Conservation (phyloP, 805 yeast genomes). For the Yarrowia osloensis region DNA sequence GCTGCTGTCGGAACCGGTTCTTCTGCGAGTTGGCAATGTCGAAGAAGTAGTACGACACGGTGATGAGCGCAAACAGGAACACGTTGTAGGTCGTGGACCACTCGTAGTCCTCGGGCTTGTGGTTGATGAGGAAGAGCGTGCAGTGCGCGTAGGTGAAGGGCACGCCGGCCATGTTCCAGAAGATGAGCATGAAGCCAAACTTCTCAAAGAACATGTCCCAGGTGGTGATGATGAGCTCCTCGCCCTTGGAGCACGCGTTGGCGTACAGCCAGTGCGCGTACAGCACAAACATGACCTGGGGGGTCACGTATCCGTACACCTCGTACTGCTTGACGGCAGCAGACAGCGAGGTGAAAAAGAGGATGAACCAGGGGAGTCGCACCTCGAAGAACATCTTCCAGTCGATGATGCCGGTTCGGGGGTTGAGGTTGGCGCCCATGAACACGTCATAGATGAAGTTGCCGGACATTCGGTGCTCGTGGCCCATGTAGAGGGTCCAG, state of each 20-base stretch:
- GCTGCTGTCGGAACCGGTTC: conserved; percentile 73
- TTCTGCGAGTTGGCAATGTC: conserved; percentile 95
- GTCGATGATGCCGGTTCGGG: conserved; percentile 89
- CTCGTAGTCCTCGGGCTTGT: conserved; percentile 78
- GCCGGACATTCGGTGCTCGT: conserved; percentile 90
- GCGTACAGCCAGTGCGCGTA: conserved; percentile 93
- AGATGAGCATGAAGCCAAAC: conserved; percentile 97
- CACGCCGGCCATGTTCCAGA: conserved; percentile 99
- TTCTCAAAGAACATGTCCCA: conserved; percentile 99
- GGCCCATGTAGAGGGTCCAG: conserved; percentile 65
- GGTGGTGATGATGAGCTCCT: conserved; percentile 93
- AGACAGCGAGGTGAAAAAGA: conserved; percentile 74
- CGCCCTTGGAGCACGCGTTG: conserved; percentile 97
- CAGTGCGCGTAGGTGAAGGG: conserved; percentile 97
- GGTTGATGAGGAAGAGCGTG: conserved; percentile 78
- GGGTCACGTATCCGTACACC: conserved; percentile 71
- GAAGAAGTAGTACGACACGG: conserved; percentile 83
- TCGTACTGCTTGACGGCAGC: conserved; percentile 79
- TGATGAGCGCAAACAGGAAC: conserved; percentile 56
- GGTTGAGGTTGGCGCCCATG: conserved; percentile 97
- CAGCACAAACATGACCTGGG: conserved; percentile 71
- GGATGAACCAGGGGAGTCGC: conserved; percentile 93
- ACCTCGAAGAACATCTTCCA: conserved; percentile 97
- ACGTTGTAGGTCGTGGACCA: conserved; percentile 67
- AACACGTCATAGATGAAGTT: conserved; percentile 86